Conservation (phyloP, 768 basidiomycete genomes). For the Mycena latifolia region DNA sequence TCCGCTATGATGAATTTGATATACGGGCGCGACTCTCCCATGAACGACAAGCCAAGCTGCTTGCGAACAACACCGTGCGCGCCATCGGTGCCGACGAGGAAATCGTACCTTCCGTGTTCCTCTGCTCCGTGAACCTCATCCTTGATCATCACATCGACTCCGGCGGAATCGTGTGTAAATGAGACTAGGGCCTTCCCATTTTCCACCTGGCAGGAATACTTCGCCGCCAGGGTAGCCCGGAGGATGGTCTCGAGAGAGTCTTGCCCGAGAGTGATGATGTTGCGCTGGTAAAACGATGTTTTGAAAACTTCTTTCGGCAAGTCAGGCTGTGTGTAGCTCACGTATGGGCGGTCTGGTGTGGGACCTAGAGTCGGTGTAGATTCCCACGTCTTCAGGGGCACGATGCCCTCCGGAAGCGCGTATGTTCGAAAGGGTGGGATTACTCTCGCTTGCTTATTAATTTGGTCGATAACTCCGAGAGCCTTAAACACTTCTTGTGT, state of each 20-base stretch:
- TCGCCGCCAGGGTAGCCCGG: slow-evolving; percentile 33
- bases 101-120: slow-evolving; percentile 12
- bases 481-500: slow-evolving; percentile 41
- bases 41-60: slow-evolving; percentile 38
- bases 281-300: slow-evolving; percentile 24
- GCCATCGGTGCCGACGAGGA: slow-evolving; percentile 41
- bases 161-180: slow-evolving; percentile 35
- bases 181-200: slow-evolving; percentile 32
- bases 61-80: slow-evolving; percentile 39
- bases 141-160: slow-evolving; percentile 36
- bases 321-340: slow-evolving; percentile 13
- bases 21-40: slow-evolving; percentile 44
- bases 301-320: neutral
- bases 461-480: slow-evolving; percentile 37
- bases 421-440: slow-evolving; percentile 25
- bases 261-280: slow-evolving; percentile 31
- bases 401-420: slow-evolving; percentile 21
- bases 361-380: slow-evolving; percentile 24
- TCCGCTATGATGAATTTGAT: slow-evolving; percentile 41
- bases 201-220: slow-evolving; percentile 38
- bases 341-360: slow-evolving; percentile 38
- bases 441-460: slow-evolving; percentile 13
- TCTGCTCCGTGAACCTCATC: slow-evolving; percentile 20
- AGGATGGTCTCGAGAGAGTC: slow-evolving; percentile 36
- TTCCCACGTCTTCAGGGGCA: slow-evolving; percentile 12